These are phyloP conservation scores for Cladochytrium replicatum DNA, from an alignment of 192 early-diverging fungal genomes.

Conservation along the genomic window DNA sequence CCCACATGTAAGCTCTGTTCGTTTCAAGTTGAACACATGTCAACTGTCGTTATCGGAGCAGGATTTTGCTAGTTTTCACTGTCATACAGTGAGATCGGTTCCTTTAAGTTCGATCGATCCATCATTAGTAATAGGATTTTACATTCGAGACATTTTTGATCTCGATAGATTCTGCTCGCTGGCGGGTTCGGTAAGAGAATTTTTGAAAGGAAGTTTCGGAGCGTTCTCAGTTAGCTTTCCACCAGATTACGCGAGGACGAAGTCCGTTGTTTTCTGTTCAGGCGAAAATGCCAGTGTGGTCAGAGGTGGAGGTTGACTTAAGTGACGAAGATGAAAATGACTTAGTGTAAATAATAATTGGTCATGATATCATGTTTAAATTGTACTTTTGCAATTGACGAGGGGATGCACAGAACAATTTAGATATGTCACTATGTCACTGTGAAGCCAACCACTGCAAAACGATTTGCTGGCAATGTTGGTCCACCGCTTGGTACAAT, in stretches of 20 bases:
- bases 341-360: not conserved
- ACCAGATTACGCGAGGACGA: not conserved
- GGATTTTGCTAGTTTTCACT: slow-evolving; percentile 77
- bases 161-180: slow-evolving; percentile 52
- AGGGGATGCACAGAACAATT: no score
- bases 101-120: slow-evolving; percentile 77
- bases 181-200: slow-evolving; percentile 31
- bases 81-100: slow-evolving; percentile 60
- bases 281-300: slow-evolving; percentile 54
- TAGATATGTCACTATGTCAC: no score
- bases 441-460: no score
- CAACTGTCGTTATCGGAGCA: slow-evolving; percentile 18
- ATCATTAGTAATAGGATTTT: slow-evolving; percentile 89
- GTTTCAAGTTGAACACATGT: not conserved
- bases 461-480: no score
- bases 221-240: not conserved
- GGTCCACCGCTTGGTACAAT: no score
- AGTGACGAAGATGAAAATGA: slow-evolving; percentile 28
- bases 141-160: slow-evolving; percentile 45
- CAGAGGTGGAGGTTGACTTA: slow-evolving; percentile 36
- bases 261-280: slow-evolving; percentile 53
- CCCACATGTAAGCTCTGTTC: slow-evolving; percentile 1
- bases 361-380: no score
- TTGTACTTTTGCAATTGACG: no score
- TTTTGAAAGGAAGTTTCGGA: slow-evolving; percentile 2